phyloP scores from a whole-genome alignment of 2,329 filamentous ascomycete genomes.

The Sporothrix euskadiensis region DNA sequence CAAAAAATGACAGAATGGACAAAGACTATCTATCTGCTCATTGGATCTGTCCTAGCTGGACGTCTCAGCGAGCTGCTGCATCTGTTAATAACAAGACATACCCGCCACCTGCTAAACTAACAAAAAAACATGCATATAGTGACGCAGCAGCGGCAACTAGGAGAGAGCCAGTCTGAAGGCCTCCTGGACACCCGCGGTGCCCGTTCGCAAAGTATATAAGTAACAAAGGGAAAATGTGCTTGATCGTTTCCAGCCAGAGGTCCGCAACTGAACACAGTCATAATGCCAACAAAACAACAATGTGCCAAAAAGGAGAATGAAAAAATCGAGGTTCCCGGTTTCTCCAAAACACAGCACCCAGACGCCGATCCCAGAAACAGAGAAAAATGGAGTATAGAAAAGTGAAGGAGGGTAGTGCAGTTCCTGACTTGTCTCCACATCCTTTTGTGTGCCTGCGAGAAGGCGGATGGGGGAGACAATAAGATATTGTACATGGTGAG shows the following conservation, averaged over 20 bases:
- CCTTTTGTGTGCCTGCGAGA: not conserved
- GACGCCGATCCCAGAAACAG: not conserved
- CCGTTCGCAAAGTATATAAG: not conserved
- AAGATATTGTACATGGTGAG: not conserved
- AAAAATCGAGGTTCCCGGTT: not conserved
- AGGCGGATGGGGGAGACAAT: not conserved
- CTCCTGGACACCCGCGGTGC: not conserved
- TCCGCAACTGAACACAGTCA: conserved; percentile 9
- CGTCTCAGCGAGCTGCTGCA: not conserved
- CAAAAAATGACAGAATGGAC: not conserved
- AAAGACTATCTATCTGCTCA: conserved; percentile 3
- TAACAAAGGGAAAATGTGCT: conserved; percentile 12
- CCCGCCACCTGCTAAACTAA: not conserved
- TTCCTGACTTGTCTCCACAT: not conserved
- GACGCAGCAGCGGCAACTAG: not conserved
- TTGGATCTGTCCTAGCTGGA: not conserved
- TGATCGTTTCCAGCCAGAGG: conserved; percentile 16
- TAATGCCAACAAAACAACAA: conserved; percentile 12
- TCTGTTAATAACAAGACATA: conserved; percentile 2
- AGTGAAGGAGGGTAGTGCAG: not conserved
- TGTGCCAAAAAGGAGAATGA: not conserved
- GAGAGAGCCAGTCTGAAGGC: not conserved
- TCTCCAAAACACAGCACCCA: not conserved
- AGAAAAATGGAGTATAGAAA: not conserved
- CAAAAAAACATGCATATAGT: not conserved